Base-by-base conservation (phyloP, 2,329 filamentous ascomycete genomes). In the Alternaria incomplexa region DNA sequence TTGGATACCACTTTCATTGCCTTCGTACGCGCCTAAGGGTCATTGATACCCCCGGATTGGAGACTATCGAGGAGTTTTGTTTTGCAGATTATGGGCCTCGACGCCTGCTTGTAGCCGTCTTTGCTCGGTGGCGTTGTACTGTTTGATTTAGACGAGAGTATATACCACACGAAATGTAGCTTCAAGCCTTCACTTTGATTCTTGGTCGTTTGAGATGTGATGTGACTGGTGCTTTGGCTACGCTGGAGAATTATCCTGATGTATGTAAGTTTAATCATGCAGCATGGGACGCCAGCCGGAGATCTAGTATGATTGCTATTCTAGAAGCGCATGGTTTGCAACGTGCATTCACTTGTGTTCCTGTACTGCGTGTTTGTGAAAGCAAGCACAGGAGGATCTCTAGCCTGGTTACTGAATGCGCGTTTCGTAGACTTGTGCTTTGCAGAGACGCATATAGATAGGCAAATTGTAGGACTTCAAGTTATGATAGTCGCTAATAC, bases 1-100 rank as follows among this genome's bases (percentile, higher is more conserved):
- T 61, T 50, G 55, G 66, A 70, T 70, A 70, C 67, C 67, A 66
- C 63, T 66, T 66, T 70, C 45, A 55, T 52, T 66, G 58, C 46
- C 40, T 67, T 61, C 20, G 30, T 12, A 52, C 30, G 61, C 65
- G 52, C 44, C 56, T 15, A 45, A 58, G 62, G 64, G 63, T 63
- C 25, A 47, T 48, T 61, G 54, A 69, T 68, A 68, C 65, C 67
- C 65, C 56, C 40, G 65, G 56, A 48, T 65, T 58, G 59, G 46
- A 58, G 53, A 55, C 55, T 28, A 50, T 23, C 32, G 26, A 8
- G 61, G 52, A 56, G 56, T 63, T 63, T 60, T 44, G 30, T 11
- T 43, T 51, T 46, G 28, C 36, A 40, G 32, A 55, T 28, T 10
- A 28, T 58, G 12, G 25, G 48, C 20, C 13, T 51, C 45, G 48